Base-by-base conservation (phyloP, 169 alveolate species). In the Besnoitia besnoiti region DNA sequence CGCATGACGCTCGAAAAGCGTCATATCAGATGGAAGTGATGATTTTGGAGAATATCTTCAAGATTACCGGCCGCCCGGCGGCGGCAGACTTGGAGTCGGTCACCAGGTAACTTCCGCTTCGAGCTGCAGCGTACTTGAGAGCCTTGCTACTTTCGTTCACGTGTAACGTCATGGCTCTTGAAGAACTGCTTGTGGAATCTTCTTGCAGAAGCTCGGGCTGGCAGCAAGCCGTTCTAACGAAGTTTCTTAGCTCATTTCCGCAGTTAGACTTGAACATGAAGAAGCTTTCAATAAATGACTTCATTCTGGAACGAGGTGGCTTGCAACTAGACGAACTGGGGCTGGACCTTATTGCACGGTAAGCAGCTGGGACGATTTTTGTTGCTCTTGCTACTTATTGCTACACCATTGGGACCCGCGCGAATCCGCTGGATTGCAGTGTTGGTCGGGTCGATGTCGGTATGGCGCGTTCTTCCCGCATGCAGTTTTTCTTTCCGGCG, bases 41-140 rank as follows among this genome's bases (percentile, higher is more conserved):
- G 92, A 62, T 89, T 35, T 27, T 89, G 51, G 79, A 50, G 42
- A 89, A 89, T 37, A 89, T 89, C 40, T 89, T 50, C 92, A 89
- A 89, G 33, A 33, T 89, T 35, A 35, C 35, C 19, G 92, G 92
- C 73, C 33, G 75, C 27, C 92, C 92, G 0, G 19, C n/a, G 19
- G 89, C 49, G n/a, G 67, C 33, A 35, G 92, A 89, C 33, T 50
- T 44, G 46, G 91, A n/a, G 16, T 21, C 30, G 37, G 19, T 87
- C 27, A 67, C 55, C 21, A 55, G 62, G 91, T 87, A 87, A 87
- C 10, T 35, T 21, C 30, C 73, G 16, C 73, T 55, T 0, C 73
- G n/a, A n/a, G n/a, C n/a, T n/a, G n/a, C n/a, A n/a, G n/a, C n/a
- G n/a, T n/a, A n/a, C n/a, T n/a, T n/a, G n/a, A n/a, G n/a, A n/a